Evolutionary conservation across 2,329 filamentous ascomycete species (phyloP), one percentile per base, ranked within the genome.

Genomic region (Claviceps spartinae): DNA sequence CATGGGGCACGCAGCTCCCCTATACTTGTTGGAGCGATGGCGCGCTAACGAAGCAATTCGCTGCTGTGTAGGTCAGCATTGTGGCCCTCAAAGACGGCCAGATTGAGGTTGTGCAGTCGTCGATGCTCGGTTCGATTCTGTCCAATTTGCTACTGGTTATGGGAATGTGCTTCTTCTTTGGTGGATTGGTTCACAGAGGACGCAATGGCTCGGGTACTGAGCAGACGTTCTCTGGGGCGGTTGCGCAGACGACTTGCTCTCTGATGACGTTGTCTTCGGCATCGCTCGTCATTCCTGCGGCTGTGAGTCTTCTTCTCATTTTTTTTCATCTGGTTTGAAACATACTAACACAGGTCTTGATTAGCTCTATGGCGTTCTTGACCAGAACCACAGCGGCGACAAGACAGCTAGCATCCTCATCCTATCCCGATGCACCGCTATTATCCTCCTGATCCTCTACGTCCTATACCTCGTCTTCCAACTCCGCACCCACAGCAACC

Each of bases 61-160:
- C 6, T 1, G 13, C n/a, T 20, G 18, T 20, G 18, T 63, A 91
- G 86, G 87, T 95, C 64, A 95, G 88, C 66, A 91, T 97, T 60
- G 85, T 97, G 57, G 93, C 93, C 18, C 77, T 98, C 46, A 81
- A 75, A 58, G 82, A 93, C 60, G 81, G 82, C 56, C 86, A 97
- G 70, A 94, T 96, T 63, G 83, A 91, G 61, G 90, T 97, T 58
- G 91, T 97, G n/a, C 93, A 97, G 71, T 86, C 91, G 20, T 95
- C 88, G 57, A 97, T 97, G 90, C 82, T 97, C 37, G 91, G 93
- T 47, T 94, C 87, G 62, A 95, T 97, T 60, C 75, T 97, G 41
- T 96, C 91, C 58, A 97, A 97, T 68, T 83, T 96, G 57, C 77
- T 97, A 7, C 80, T 97, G 22, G 91, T 89, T 47, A 77, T 89